Percentiles rank a stretch among this genome's conserved stretches.
Conservation (phyloP, 805 yeast genomes). For the Saturnispora sanitii region DNA sequence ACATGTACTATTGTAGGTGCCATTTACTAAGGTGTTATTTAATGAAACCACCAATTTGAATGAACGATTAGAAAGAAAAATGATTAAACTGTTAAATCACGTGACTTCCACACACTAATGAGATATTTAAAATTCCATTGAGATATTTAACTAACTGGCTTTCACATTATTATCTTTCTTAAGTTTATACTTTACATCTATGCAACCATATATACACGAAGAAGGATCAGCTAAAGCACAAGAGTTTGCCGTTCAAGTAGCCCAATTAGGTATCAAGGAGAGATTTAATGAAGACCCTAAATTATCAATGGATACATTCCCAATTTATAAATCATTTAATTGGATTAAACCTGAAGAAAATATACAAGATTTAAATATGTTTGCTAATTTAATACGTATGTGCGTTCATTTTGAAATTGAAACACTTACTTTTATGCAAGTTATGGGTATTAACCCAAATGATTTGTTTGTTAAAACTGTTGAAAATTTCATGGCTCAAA, state of each 20-base stretch:
- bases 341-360: constrained; percentile 10
- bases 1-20: constrained; percentile 3
- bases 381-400: constrained; percentile 12
- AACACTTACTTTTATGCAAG: constrained; percentile 12
- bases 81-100: too few species aligned
- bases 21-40: not conserved
- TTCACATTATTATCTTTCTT: too few species aligned
- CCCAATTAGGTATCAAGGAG: constrained; percentile 9
- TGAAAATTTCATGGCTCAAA: constrained; percentile 3
- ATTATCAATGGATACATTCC: constrained; percentile 10
- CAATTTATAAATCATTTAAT: constrained; percentile 5
- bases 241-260: constrained; percentile 9
- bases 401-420: constrained; percentile 15
- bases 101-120: too few species aligned
- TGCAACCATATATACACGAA: constrained; percentile 12
- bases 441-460: constrained; percentile 11
- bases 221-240: constrained; percentile 9
- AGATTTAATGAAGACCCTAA: constrained; percentile 12
- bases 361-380: constrained; percentile 7
- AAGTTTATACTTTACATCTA: too few species aligned
- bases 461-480: constrained; percentile 9
- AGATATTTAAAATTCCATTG: too few species aligned
- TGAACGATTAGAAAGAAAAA: too few species aligned
- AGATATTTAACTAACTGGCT: too few species aligned
- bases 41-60: not conserved